These are phyloP conservation scores for Apiospora malaysiana DNA, from an alignment of 2,329 filamentous ascomycete species.

Conservation along the genomic window DNA sequence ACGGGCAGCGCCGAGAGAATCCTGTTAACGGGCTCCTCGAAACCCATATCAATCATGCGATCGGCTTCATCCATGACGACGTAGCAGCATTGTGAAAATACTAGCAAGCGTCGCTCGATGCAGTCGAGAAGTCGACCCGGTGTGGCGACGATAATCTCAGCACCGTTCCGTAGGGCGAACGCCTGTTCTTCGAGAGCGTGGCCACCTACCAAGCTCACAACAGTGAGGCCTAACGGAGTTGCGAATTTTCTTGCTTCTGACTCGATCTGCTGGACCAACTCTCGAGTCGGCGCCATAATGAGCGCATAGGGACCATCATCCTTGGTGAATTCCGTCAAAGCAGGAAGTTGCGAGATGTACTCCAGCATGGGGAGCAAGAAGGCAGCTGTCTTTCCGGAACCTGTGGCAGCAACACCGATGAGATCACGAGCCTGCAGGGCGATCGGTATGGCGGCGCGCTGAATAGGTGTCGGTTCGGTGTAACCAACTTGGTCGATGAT, in stretches of 20 bases:
- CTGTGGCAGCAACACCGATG: slow-evolving; percentile 97
- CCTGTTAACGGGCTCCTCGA: slow-evolving; percentile 97
- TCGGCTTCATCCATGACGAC: slow-evolving; percentile 99
- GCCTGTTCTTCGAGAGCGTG: slow-evolving; percentile 94
- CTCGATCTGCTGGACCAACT: slow-evolving; percentile 97
- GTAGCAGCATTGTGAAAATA: slow-evolving; percentile 96
- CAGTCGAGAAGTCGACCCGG: slow-evolving; percentile 96
- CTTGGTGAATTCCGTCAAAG: slow-evolving; percentile 83
- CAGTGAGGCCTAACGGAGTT: slow-evolving; percentile 86
- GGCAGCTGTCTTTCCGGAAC: slow-evolving; percentile 96
- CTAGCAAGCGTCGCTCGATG: slow-evolving; percentile 89
- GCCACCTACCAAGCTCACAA: slow-evolving; percentile 97
- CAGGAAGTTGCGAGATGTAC: slow-evolving; percentile 90
- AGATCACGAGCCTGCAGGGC: slow-evolving; percentile 90
- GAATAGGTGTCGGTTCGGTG: slow-evolving; percentile 87
- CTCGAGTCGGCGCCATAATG: slow-evolving; percentile 93
- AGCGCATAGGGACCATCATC: slow-evolving; percentile 98
- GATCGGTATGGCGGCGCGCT: slow-evolving; percentile 93
- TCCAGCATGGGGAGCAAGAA: slow-evolving; percentile 91
- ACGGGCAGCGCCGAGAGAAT: slow-evolving; percentile 95
- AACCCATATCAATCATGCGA: slow-evolving; percentile 98
- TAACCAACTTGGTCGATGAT: slow-evolving; percentile 89
- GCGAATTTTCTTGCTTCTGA: slow-evolving; percentile 93
- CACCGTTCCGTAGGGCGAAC: slow-evolving; percentile 86
- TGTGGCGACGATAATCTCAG: slow-evolving; percentile 98